These are phyloP conservation scores for Monosporascus cannonballus DNA, from an alignment of 2,329 filamentous ascomycete genomes.

Conservation along the genomic window DNA sequence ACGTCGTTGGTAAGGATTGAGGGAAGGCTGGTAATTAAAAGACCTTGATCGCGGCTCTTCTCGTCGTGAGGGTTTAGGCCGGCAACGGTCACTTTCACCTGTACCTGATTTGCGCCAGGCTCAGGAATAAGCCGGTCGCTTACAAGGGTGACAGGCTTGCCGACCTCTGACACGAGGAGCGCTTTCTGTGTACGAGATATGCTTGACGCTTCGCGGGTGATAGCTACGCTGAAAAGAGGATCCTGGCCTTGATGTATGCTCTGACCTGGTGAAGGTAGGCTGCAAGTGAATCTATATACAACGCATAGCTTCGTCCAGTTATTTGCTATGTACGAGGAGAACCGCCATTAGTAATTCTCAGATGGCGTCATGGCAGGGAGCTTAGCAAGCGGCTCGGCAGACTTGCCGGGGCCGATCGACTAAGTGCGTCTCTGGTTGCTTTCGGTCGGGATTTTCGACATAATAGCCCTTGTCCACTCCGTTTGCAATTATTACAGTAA, in stretches of 20 bases:
- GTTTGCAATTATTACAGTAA: too few relatives aligned
- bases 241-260: neutral
- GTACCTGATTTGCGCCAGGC: slow-evolving; percentile 27
- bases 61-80: slow-evolving; percentile 30
- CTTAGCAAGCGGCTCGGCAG: neutral
- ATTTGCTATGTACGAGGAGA: too few relatives aligned
- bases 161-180: slow-evolving; percentile 17
- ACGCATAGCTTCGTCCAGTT: too few relatives aligned
- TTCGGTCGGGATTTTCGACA: too few relatives aligned
- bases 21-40: slow-evolving; percentile 30
- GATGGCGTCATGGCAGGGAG: neutral
- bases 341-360: neutral
- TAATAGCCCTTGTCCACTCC: too few relatives aligned
- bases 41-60: slow-evolving; percentile 28
- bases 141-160: slow-evolving; percentile 17
- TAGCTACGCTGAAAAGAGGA: neutral
- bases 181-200: slow-evolving; percentile 17
- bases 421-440: too few relatives aligned
- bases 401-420: too few relatives aligned
- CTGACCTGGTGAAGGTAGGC: neutral
- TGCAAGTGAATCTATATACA: neutral
- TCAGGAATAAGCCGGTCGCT: slow-evolving; percentile 20
- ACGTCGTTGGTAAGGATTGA: slow-evolving; percentile 29
- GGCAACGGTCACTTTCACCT: slow-evolving; percentile 29
- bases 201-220: neutral